Percentiles rank a stretch among this genome's conserved stretches.
Evolutionary conservation across 495 filamentous ascomycete genomes (phyloP).

Genomic region (Penicillium daleae): DNA sequence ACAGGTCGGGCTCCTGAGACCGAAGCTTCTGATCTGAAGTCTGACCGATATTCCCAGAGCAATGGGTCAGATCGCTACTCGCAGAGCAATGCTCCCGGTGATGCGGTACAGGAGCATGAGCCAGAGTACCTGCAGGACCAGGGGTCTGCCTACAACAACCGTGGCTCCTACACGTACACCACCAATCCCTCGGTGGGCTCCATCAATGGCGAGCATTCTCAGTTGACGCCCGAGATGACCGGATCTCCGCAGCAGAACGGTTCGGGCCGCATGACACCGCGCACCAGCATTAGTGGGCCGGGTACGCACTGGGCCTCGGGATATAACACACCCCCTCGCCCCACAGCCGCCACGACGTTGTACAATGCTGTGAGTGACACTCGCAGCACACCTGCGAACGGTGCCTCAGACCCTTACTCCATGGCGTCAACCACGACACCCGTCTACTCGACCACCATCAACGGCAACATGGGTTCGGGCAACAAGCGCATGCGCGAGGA

Average conservation of each 20-base stretch:
- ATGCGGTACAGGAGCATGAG: conserved; percentile 79
- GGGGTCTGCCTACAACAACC: conserved; percentile 66
- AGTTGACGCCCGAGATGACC: conserved; percentile 82
- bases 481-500: conserved; percentile 82
- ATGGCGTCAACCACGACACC: conserved; percentile 61
- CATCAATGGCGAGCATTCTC: conserved; percentile 73
- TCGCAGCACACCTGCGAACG: conserved; percentile 68
- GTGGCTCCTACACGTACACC: conserved; percentile 75
- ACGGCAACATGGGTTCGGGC: conserved; percentile 62
- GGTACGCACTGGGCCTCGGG: conserved; percentile 77
- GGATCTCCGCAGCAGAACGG: conserved; percentile 87
- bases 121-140: conserved; percentile 78
- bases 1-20: conserved; percentile 61
- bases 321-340: conserved; percentile 80
- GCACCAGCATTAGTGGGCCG: conserved; percentile 65
- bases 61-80: conserved; percentile 56
- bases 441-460: conserved; percentile 60
- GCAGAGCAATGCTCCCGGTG: conserved; percentile 60
- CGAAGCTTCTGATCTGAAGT: conserved; percentile 71
- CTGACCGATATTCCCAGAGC: conserved; percentile 58
- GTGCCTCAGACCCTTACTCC: conserved; percentile 69
- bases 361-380: conserved; percentile 92
- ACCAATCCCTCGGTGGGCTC: conserved; percentile 64
- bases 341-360: conserved; percentile 71
- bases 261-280: conserved; percentile 85